Conservation (phyloP, 257 asterid genomes). For the Cinchona pubescens region DNA sequence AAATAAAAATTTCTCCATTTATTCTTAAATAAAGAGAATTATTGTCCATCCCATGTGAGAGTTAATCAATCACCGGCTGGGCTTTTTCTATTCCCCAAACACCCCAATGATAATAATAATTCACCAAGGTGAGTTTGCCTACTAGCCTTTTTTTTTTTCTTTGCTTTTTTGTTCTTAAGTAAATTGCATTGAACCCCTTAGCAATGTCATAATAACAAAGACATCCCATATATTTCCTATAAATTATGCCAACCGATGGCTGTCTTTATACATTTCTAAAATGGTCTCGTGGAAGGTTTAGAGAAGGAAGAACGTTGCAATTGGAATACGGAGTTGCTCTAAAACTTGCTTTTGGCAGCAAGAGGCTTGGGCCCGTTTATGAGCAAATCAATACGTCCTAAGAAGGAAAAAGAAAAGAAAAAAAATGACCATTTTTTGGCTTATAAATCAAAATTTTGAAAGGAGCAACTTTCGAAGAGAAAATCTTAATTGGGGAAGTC, state of each 20-base stretch:
- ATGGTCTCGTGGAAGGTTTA: too few species aligned
- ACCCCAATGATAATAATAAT: neutral
- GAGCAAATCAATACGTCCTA: too few species aligned
- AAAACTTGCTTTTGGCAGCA: too few species aligned
- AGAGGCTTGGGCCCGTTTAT: too few species aligned
- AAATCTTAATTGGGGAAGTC: neutral
- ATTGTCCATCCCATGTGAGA: neutral
- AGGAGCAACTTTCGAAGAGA: too few species aligned
- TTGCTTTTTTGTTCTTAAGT: too few species aligned
- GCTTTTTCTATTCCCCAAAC: neutral
- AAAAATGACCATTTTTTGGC: neutral
- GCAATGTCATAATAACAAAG: neutral
- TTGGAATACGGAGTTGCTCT: too few species aligned
- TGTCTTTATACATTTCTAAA: too few species aligned
- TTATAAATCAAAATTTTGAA: neutral
- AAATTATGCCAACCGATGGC: neutral
- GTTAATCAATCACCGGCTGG: constrained; percentile 2
- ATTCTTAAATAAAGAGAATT: too few species aligned
- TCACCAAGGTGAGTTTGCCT: neutral
- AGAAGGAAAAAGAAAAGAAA: neutral
- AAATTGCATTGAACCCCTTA: neutral
- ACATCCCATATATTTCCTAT: neutral
- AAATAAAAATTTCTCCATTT: too few species aligned
- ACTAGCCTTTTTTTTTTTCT: neutral
- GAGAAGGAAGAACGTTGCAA: too few species aligned